phyloP scores from a whole-genome alignment of 2,329 filamentous ascomycete species.

The Chaetomiaceae sp. region DNA sequence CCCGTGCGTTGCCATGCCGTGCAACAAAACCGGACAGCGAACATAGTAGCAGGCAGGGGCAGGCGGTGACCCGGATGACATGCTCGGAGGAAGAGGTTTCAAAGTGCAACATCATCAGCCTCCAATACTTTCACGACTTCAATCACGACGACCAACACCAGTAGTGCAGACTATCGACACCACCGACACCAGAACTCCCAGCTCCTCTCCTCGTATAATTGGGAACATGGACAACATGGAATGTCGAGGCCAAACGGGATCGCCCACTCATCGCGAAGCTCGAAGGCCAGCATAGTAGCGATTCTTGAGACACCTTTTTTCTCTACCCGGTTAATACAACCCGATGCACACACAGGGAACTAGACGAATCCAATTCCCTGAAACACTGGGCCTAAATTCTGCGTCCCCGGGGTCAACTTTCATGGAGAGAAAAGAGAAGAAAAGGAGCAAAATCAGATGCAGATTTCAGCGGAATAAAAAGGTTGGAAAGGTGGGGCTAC shows the following conservation, averaged over 20 bases:
- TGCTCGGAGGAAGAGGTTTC: too few relatives aligned
- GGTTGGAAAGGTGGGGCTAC: background rate
- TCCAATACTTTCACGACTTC: background rate
- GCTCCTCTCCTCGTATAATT: too few relatives aligned
- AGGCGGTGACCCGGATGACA: too few relatives aligned
- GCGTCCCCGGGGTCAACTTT: slow-evolving; percentile 57
- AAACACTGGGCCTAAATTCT: slow-evolving; percentile 51
- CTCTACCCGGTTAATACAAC: slow-evolving; percentile 59
- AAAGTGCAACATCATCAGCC: background rate
- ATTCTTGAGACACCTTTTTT: slow-evolving; percentile 60
- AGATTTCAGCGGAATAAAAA: background rate
- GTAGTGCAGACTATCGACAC: too few relatives aligned
- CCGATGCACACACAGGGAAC: slow-evolving; percentile 40
- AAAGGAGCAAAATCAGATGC: background rate
- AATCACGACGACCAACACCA: too few relatives aligned
- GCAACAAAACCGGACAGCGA: too few relatives aligned
- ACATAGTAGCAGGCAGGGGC: too few relatives aligned
- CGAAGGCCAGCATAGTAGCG: slow-evolving; percentile 45
- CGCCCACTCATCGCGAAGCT: slow-evolving; percentile 44
- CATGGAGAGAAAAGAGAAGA: slow-evolving; percentile 22
- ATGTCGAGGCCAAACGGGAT: slow-evolving; percentile 64
- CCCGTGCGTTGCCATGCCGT: too few relatives aligned
- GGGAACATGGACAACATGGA: background rate
- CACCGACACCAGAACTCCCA: too few relatives aligned
- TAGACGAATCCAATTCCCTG: background rate